Percentiles rank a stretch among this genome's conserved stretches.
These are phyloP conservation scores for Scutellaria baicalensis DNA, from an alignment of 257 asterid species.

Conservation along the genomic window DNA sequence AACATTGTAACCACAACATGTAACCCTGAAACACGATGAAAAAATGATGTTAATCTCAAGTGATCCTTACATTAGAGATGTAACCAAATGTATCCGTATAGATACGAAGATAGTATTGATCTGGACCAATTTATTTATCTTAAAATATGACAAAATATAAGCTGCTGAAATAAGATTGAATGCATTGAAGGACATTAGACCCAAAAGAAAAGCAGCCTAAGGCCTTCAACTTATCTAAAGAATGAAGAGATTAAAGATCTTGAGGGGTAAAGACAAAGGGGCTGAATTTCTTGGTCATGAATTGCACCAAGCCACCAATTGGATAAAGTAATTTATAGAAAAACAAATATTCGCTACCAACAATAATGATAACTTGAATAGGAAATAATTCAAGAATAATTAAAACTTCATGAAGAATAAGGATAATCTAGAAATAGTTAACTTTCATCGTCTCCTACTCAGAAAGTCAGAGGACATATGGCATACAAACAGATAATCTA, in stretches of 20 bases:
- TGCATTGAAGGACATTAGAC: neutral
- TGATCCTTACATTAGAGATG: neutral
- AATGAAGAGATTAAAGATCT: neutral
- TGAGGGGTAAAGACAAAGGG: neutral
- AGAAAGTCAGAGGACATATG: neutral
- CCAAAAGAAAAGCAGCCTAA: neutral
- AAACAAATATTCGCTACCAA: neutral
- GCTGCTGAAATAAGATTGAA: neutral
- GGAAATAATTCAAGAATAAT: neutral
- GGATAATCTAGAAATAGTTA: neutral
- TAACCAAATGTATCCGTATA: no score
- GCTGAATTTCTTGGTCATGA: neutral
- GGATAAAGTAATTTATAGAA: neutral
- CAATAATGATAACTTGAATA: neutral
- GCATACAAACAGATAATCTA: neutral
- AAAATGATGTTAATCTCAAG: slow-evolving; percentile 1
- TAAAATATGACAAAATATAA: neutral
- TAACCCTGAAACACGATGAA: slow-evolving; percentile 49
- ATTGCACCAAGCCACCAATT: neutral
- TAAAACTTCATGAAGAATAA: neutral
- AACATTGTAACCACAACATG: slow-evolving; percentile 82
- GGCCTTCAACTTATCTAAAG: neutral
- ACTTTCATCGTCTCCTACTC: neutral
- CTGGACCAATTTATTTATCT: neutral
- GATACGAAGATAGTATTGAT: no score